A percentile compares a stretch with the other conserved stretches of the same genome.
These are phyloP conservation scores for Rhizopus delemar DNA, from an alignment of 371 early-diverging fungal species.

Conservation along the genomic window DNA sequence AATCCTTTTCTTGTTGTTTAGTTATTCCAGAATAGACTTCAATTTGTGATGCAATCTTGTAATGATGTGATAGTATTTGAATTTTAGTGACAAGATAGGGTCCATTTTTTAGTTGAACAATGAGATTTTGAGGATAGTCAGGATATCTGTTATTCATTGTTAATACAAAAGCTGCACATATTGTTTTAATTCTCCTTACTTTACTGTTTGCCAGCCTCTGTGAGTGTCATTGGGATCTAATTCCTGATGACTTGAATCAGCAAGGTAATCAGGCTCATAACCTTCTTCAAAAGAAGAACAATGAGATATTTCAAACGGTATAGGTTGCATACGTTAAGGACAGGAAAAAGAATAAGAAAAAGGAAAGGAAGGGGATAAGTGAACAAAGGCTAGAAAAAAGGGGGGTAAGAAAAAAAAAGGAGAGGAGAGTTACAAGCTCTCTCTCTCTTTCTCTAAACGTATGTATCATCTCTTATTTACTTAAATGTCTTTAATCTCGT, in stretches of 20 bases:
- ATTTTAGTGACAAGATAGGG: conserved; percentile 64
- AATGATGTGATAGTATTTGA: conserved; percentile 77
- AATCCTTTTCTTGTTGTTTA: conserved; percentile 30
- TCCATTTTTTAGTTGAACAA: conserved; percentile 61
- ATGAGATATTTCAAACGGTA: conserved; percentile 27
- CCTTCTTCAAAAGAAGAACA: conserved; percentile 42
- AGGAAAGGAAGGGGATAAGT: conserved; percentile 1
- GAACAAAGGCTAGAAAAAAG: background rate
- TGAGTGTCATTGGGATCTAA: conserved; percentile 19
- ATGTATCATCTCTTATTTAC: too few relatives aligned
- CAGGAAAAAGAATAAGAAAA: background rate
- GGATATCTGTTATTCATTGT: conserved; percentile 40
- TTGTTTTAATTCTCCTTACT: conserved; percentile 6
- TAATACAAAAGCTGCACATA: too few relatives aligned
- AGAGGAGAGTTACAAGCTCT: too few relatives aligned
- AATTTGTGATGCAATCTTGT: conserved; percentile 75
- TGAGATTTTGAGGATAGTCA: conserved; percentile 70
- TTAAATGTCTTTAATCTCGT: conserved; percentile 7
- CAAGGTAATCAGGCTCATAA: conserved; percentile 35
- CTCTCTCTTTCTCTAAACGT: too few relatives aligned
- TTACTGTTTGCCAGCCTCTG: conserved; percentile 51
- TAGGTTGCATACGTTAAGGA: conserved; percentile 4
- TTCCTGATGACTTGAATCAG: conserved; percentile 28
- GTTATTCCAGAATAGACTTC: conserved; percentile 66
- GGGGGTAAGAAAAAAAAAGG: background rate